Conservation (phyloP, 208 protist genomes). For the Trichomonas tenax region DNA sequence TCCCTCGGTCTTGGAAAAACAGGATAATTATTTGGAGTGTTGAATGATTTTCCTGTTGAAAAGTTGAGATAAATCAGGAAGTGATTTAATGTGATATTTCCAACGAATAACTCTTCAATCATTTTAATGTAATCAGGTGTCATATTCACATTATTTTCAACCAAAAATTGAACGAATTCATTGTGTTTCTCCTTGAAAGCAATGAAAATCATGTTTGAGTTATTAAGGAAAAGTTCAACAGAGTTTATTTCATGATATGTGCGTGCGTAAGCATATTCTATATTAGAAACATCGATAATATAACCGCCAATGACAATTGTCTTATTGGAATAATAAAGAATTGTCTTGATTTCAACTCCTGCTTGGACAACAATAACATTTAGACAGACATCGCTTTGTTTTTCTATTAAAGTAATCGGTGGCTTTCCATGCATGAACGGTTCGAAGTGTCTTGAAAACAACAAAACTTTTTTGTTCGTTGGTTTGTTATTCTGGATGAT, state of each 20-base stretch:
- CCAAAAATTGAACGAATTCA: background rate
- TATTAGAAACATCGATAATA: background rate
- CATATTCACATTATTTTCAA: background rate
- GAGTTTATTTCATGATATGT: background rate
- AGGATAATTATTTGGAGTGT: background rate
- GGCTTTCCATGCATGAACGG: background rate
- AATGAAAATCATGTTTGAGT: background rate
- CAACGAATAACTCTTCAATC: background rate
- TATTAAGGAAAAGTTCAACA: background rate
- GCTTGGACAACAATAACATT: background rate
- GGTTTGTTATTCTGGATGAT: background rate
- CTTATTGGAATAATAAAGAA: background rate
- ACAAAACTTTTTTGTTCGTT: background rate
- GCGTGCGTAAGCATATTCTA: background rate
- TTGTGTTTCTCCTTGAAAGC: background rate
- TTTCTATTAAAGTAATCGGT: background rate
- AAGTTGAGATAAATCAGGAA: background rate
- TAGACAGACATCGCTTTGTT: background rate
- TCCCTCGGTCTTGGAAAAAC: background rate
- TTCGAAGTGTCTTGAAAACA: background rate
- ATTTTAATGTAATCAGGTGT: background rate
- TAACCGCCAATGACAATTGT: background rate
- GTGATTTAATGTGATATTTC: background rate
- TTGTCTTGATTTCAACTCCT: background rate
- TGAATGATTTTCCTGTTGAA: background rate